Evolutionary conservation across 257 asterid genomes (phyloP).

Genomic region (Coffea canephora): DNA sequence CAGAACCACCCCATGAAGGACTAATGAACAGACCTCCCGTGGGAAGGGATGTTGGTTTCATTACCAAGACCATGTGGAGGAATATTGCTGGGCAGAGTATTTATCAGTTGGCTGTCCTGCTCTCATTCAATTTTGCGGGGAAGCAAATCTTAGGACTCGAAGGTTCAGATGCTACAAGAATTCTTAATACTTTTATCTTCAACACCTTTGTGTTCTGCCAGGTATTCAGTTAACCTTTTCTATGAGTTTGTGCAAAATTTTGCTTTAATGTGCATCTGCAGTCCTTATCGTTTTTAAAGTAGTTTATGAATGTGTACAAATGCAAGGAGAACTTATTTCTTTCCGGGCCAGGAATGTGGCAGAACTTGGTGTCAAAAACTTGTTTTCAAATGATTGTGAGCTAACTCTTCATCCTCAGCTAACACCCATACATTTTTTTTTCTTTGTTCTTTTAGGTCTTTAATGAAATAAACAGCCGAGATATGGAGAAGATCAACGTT

Average conservation of each 20-base stretch:
- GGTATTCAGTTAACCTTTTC: slow-evolving; percentile 36
- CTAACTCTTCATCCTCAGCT: background rate
- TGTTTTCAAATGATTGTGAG: background rate
- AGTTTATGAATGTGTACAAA: background rate
- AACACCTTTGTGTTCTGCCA: slow-evolving; percentile 97
- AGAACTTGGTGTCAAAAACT: background rate
- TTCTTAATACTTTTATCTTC: slow-evolving; percentile 88
- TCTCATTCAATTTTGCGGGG: slow-evolving; percentile 72
- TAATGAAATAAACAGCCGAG: slow-evolving; percentile 98
- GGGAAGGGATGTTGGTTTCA: slow-evolving; percentile 62
- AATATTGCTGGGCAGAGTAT: slow-evolving; percentile 88
- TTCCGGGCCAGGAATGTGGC: background rate
- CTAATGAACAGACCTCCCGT: slow-evolving; percentile 91
- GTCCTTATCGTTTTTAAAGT: background rate
- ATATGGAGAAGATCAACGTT: slow-evolving; percentile 83
- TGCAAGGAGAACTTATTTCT: background rate
- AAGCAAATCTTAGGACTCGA: slow-evolving; percentile 54
- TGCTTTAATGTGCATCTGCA: background rate
- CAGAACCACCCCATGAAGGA: slow-evolving; percentile 93
- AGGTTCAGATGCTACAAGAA: slow-evolving; percentile 61
- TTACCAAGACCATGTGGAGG: slow-evolving; percentile 91
- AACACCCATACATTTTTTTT: background rate
- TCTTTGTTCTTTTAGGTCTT: slow-evolving; percentile 54
- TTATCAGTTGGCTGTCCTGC: slow-evolving; percentile 72
- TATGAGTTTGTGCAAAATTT: background rate